Percentiles rank a stretch among this genome's conserved stretches.
These are phyloP conservation scores for Aspergillus quadricinctus DNA, from an alignment of 2,329 filamentous ascomycete genomes.

Conservation along the genomic window DNA sequence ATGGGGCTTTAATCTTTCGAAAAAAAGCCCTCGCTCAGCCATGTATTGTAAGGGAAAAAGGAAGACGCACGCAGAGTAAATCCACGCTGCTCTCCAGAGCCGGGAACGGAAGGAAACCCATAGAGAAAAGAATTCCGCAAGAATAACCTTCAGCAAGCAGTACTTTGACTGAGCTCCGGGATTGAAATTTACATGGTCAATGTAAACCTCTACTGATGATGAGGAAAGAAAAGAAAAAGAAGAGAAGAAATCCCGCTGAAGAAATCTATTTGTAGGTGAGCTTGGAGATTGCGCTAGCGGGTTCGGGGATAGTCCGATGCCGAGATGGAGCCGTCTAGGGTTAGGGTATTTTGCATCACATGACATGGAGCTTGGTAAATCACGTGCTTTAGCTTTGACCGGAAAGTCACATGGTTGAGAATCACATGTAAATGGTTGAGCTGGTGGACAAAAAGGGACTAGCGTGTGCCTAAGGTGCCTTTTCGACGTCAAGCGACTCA, in stretches of 20 bases:
- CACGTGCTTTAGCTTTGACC: neutral
- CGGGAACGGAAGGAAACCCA: constrained; percentile 50
- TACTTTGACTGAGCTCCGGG: constrained; percentile 44
- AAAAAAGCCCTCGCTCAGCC: constrained; percentile 42
- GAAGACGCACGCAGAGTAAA: constrained; percentile 27
- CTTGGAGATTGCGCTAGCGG: constrained; percentile 18
- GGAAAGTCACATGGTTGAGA: constrained; percentile 10
- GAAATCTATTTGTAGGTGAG: constrained; percentile 27
- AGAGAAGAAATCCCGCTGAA: constrained; percentile 11
- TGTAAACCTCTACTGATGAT: constrained; percentile 53
- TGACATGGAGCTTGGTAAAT: neutral
- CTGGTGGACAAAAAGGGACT: neutral
- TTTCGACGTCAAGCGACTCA: neutral
- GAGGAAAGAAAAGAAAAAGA: constrained; percentile 37
- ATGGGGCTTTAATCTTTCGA: constrained; percentile 33
- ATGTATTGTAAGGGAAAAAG: constrained; percentile 44
- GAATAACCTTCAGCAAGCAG: constrained; percentile 50
- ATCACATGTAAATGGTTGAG: constrained; percentile 16
- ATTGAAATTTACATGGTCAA: constrained; percentile 45
- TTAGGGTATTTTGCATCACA: constrained; percentile 4
- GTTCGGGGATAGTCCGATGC: constrained; percentile 15
- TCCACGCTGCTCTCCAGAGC: constrained; percentile 38
- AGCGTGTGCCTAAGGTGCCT: neutral
- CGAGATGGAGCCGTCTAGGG: constrained; percentile 15
- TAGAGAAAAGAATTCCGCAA: constrained; percentile 35